phyloP scores from a whole-genome alignment of 768 basidiomycete species.

The Tylopilus vinaceipallidus region DNA sequence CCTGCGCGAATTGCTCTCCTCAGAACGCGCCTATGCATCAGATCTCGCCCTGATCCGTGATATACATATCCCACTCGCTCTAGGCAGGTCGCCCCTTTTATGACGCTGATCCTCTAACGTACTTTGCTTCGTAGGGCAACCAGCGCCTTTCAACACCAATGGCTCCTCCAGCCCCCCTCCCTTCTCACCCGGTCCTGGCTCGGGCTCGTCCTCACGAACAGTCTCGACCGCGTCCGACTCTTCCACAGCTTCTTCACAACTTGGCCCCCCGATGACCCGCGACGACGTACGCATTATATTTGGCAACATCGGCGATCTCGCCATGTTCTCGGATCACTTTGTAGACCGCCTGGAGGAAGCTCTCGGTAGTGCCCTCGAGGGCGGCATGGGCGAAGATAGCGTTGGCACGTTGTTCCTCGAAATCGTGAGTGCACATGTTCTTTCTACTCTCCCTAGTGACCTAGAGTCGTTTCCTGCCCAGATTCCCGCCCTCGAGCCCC shows the following conservation, averaged over 20 bases:
- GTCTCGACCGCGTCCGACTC: slow-evolving; percentile 46
- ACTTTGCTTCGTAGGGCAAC: slow-evolving; percentile 34
- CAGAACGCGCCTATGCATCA: slow-evolving; percentile 80
- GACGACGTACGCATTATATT: slow-evolving; percentile 75
- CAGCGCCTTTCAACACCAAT: slow-evolving; percentile 36
- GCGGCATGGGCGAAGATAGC: slow-evolving; percentile 63
- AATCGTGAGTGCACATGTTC: slow-evolving; percentile 47
- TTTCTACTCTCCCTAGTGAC: neutral
- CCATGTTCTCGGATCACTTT: slow-evolving; percentile 66
- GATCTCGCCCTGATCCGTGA: slow-evolving; percentile 78
- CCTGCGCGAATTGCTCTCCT: slow-evolving; percentile 71
- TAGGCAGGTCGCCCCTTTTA: slow-evolving; percentile 47
- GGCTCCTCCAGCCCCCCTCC: slow-evolving; percentile 24
- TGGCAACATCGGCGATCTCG: slow-evolving; percentile 73
- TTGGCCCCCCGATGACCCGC: slow-evolving; percentile 62
- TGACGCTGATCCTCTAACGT: slow-evolving; percentile 9
- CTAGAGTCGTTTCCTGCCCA: slow-evolving; percentile 24
- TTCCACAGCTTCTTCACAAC: slow-evolving; percentile 46
- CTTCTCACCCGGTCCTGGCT: slow-evolving; percentile 34
- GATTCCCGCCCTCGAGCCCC: slow-evolving; percentile 68
- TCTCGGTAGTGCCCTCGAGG: slow-evolving; percentile 59
- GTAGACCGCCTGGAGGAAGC: slow-evolving; percentile 63
- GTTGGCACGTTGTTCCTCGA: slow-evolving; percentile 71
- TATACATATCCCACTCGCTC: slow-evolving; percentile 74
- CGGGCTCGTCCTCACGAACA: slow-evolving; percentile 40